Percentiles rank a stretch among this genome's conserved stretches.
phyloP scores from a whole-genome alignment of 306 rosid species.

The Phaseolus lunatus region DNA sequence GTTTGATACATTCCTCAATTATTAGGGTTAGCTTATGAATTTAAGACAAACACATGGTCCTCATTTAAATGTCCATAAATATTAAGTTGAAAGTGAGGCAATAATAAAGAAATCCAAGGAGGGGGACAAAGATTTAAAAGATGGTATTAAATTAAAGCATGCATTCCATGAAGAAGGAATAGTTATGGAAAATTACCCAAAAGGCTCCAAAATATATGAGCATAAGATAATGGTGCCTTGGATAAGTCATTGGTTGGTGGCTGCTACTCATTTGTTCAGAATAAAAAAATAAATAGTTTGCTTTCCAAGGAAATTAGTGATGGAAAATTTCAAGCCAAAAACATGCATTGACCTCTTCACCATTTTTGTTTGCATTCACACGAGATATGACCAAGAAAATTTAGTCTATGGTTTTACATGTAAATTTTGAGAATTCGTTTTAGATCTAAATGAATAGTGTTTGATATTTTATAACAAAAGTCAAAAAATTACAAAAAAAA shows the following conservation, averaged over 20 bases:
- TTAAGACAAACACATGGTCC: constrained; percentile 34
- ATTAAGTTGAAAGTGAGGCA: constrained; percentile 44
- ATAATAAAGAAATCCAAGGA: constrained; percentile 56
- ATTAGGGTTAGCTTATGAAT: constrained; percentile 1
- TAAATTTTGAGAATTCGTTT: no score
- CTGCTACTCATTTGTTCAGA: constrained; percentile 27
- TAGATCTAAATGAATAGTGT: no score
- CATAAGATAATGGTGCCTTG: constrained; percentile 52
- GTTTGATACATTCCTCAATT: not conserved
- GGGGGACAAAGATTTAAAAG: constrained; percentile 50
- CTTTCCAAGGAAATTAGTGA: constrained; percentile 31
- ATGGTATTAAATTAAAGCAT: constrained; percentile 43
- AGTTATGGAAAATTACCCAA: constrained; percentile 40
- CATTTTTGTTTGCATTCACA: constrained; percentile 51
- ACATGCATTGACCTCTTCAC: constrained; percentile 58
- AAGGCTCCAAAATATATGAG: constrained; percentile 37
- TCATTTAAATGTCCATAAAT: no score
- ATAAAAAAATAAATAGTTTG: constrained; percentile 6
- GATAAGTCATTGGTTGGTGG: constrained; percentile 35
- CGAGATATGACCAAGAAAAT: constrained; percentile 27
- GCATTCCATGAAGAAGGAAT: constrained; percentile 48
- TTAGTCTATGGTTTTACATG: no score
- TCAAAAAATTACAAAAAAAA: no score
- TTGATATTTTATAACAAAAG: no score
- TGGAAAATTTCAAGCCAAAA: constrained; percentile 44